Evolutionary conservation across 441 rosid species (phyloP), one percentile per base, ranked within the genome.

Genomic region (Pelargonium myrrhifolium): DNA sequence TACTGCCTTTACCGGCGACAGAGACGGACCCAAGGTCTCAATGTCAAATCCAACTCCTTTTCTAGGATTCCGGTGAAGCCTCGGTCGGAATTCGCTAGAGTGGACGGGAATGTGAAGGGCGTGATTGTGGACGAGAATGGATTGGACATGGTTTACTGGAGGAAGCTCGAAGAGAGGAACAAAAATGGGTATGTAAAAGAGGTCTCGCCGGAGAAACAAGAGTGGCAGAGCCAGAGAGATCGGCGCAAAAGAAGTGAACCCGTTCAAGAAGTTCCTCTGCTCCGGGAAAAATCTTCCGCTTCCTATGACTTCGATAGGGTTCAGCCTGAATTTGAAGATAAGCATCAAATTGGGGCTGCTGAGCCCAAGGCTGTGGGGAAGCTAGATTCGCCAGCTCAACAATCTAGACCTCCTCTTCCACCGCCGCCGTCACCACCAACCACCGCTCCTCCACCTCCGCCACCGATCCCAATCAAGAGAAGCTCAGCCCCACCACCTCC

Each of bases 111-210:
- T 71, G 37, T 86, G 8, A 81, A 82, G 68, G 92, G 86, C 1
- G 56, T 92, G 72, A 81, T 89, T 15, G 84, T 89, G 12, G 92
- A 92, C 45, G 98, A 90, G 68, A 81, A 88, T 67, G 98, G 99
- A 0, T 76, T 81, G 72, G 98, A 92, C 77, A 93, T 92, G 55
- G 72, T 88, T 71, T 95, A 90, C 64, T 92, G 96, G 98, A 87
- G 83, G 68, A 80, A 80, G 71, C 83, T 79, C 42, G 82, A 82
- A 62, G 84, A 70, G 40, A 69, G 69, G 37, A 76, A 76, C 39
- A 78, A 65, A 21, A 47, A 47, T 12, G 55, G 55, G 3, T 47
- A 47, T 18, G 55, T 35, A 77, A 66, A 17, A 76, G 63, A 47
- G 55, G 55, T 47, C 15, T 47, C 15, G 74, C 4, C 7, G 76